Base-by-base conservation (phyloP, 306 rosid species). In the Chamaecrista fasciculata region DNA sequence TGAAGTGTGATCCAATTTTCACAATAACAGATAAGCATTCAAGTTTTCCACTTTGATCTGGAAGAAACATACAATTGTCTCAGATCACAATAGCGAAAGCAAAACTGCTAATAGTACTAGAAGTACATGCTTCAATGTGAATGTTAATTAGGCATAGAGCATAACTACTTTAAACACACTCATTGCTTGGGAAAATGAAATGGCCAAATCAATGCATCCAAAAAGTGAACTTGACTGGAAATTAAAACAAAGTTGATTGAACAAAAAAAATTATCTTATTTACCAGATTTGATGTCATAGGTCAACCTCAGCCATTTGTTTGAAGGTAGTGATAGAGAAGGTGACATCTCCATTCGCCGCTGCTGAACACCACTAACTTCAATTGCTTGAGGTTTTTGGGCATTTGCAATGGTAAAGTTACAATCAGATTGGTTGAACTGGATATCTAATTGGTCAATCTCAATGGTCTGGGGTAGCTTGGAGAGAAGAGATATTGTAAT, bases 1-100 rank as follows among this genome's bases (percentile, higher is more conserved):
- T 74, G 69, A 91, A 88, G 81, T 85, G 90, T 36, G 87, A 82
- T 63, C 92, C 95, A 75, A 94, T 82, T 82, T 85, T 91, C 1
- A 91, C 97, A 82, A 84, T 67, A 78, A 91, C 92, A 40, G 92
- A 91, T 63, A 79, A 67, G 78, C 99, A 94, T 72, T 94, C 99
- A 43, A 91, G 96, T 72, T 94, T 94, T 64, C 99, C 97, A 70
- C 97, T 94, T 85, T 79, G 89, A 81, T 79, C 97, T 94, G 86
- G 40, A 79, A 53, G 23, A 80, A 72, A 50, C 56, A 77, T 67
- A 49, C 20, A 68, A 58, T 47, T 62, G 46, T 55, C 62, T 60
- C 57, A 66, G 72, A 73, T 69, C 44, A 73, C 57, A 71, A 42
- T 70, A 43, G 34, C 24, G 43, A 57, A 64, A 78, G 43, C 33